Evolutionary conservation across 1,139 yeast species (phyloP).

Genomic region (Torulaspora pretoriensis): DNA sequence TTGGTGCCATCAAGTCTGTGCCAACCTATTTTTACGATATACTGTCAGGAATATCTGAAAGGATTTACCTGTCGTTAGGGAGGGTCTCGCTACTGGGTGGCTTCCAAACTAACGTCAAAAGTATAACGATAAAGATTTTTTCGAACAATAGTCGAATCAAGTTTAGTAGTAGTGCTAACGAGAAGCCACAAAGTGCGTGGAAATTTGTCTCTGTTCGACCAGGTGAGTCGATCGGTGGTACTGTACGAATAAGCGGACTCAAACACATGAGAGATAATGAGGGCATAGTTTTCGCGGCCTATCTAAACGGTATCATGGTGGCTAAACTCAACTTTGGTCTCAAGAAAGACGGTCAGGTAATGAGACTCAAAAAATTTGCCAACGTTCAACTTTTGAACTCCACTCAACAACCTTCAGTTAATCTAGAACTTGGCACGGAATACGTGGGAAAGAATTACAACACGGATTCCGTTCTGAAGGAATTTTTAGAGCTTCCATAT

Average conservation of each 20-base stretch:
- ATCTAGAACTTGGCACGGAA: constrained; percentile 55
- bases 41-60: constrained; percentile 54
- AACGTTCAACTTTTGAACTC: constrained; percentile 34
- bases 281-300: constrained; percentile 54
- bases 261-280: constrained; percentile 47
- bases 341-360: constrained; percentile 37
- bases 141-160: constrained; percentile 43
- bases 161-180: constrained; percentile 69
- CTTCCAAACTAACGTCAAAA: constrained; percentile 33
- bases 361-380: constrained; percentile 36
- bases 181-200: constrained; percentile 54
- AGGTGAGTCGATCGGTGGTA: constrained; percentile 71
- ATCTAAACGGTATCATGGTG: constrained; percentile 56
- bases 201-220: constrained; percentile 73
- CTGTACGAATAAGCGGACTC: constrained; percentile 56
- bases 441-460: constrained; percentile 71
- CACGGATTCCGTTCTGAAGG: constrained; percentile 54
- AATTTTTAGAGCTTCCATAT: constrained; percentile 45
- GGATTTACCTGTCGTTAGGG: constrained; percentile 56
- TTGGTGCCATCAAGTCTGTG: constrained; percentile 45
- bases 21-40: constrained; percentile 64
- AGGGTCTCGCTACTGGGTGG: constrained; percentile 38
- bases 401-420: constrained; percentile 35
- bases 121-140: constrained; percentile 48
- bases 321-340: constrained; percentile 47